Base-by-base conservation (phyloP, 2,329 filamentous ascomycete genomes). In the Exophiala alcalophila region DNA sequence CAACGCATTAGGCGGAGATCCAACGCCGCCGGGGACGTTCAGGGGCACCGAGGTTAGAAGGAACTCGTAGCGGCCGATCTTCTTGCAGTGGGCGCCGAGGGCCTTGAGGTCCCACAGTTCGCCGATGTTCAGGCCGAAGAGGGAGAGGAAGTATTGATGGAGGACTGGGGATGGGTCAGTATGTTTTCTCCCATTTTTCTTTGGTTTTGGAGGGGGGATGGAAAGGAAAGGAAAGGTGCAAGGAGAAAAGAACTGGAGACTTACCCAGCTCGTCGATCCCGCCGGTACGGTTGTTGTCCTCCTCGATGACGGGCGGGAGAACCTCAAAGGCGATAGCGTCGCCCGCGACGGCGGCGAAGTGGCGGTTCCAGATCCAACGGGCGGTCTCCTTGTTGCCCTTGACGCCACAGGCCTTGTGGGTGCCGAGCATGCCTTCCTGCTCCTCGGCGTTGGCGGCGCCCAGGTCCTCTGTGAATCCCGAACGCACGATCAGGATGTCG, bases 401-500 rank as follows among this genome's bases (percentile, higher is more conserved):
- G 3, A 78, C 64, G 1, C 75, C 76, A 41, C 69, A 61, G 51
- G 69, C 77, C 39, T 68, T 61, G 34, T 48, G 40, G 8, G 51
- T 50, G 18, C 36, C 43, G 25, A 58, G 44, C 8, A 60, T 60
- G 23, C 53, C 54, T 18, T 52, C 54, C 20, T 66, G 61, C 28
- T 66, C 61, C n/a, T 59, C 61, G 2, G 59, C 52, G 1, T 52
- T 63, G 4, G 70, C 72, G 2, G 61, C 61, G 49, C 78, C 66
- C 37, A 84, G 75, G 4, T 73, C 66, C 53, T 82, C 73, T 6
- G 80, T 77, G 53, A 74, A 78, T 0, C 83, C 83, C 1, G 76
- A 80, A 10, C 83, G 72, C 11, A 87, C 59, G 35, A 86, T 68
- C 10, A 87, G 68, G 42, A 87, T 76, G 49, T 86, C 82, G 5